Percentiles rank a stretch among this genome's conserved stretches.
Conservation (phyloP, 768 basidiomycete species). For the Rhodotorula graminis region DNA sequence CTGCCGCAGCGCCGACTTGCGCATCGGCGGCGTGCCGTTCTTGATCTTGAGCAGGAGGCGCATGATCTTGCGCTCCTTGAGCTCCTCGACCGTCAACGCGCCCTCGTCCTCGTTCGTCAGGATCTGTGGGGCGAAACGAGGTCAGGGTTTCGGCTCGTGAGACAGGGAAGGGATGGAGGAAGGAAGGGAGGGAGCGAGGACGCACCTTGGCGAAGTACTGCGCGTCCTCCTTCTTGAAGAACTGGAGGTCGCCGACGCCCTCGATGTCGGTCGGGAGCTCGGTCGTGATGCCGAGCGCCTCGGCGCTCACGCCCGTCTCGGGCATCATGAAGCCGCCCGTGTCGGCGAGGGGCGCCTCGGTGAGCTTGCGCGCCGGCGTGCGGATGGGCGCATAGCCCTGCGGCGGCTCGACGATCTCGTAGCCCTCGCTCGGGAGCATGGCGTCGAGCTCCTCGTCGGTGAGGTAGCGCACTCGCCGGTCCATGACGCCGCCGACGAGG, state of each 20-base stretch:
- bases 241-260: constrained; percentile 91
- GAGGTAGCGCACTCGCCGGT: constrained; percentile 93
- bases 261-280: constrained; percentile 96
- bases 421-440: constrained; percentile 78
- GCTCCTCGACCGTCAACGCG: constrained; percentile 85
- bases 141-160: background rate
- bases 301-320: constrained; percentile 76
- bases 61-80: constrained; percentile 99
- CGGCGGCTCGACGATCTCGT: constrained; percentile 86
- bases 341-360: constrained; percentile 54
- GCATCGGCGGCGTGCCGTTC: constrained; percentile 96
- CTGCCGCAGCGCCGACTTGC: constrained; percentile 93
- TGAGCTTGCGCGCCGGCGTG: constrained; percentile 55
- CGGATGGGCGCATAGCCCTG: constrained; percentile 82
- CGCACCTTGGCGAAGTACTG: constrained; percentile 92
- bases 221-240: constrained; percentile 97
- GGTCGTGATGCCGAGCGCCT: constrained; percentile 76
- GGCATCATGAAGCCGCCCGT: constrained; percentile 84
- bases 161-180: background rate
- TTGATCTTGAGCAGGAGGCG: constrained; percentile 95
- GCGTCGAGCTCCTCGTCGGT: constrained; percentile 93
- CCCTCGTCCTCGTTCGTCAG: constrained; percentile 64
- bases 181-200: background rate
- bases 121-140: constrained; percentile 26
- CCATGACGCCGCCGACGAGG: constrained; percentile 59